Evolutionary conservation across 371 early-diverging fungal species (phyloP), one percentile per base, ranked within the genome.

Genomic region (Rhizopus arrhizus): DNA sequence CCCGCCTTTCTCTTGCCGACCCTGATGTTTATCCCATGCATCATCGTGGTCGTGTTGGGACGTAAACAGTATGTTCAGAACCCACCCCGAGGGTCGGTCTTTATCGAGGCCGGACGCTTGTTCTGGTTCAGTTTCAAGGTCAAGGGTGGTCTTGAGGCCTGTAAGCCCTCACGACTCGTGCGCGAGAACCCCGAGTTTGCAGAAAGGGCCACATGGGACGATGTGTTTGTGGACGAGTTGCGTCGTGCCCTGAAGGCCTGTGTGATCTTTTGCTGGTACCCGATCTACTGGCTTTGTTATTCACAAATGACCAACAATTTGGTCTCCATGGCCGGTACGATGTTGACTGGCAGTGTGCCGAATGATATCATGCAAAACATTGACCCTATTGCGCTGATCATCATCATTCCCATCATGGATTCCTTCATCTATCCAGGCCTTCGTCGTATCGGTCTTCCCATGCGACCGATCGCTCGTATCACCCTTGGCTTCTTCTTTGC

Each of bases 201-300:
- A 13, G 36, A 49, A 32, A 66, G 61, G 29, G 64, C 68, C 13
- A 73, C 72, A 29, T 90, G 90, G 90, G 81, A 85, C 41, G 84
- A 87, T 70, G 75, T 74, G 53, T 90, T 89, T 65, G 85, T 90
- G 7, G 76, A 84, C 15, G 89, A 88, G 68, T 68, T 90, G 62
- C 75, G 77, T 51, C 71, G 74, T 32, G 75, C 87, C 1, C 70
- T 88, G 56, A 75, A 77, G 40, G 87, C 90, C 29, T 89, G 86
- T 78, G 78, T 80, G 62, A 84, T 89, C 22, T 88, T 91, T 68
- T 56, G 77, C 41, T 84, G 84, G 74, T 89, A 73, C 61, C 88
- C 89, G 10, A 59, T 91, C 48, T 91, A 82, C 77, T 91, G 90
- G 90, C 80, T 86, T 31, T 78, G 84, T 58, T 89, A 89, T 70